phyloP scores from a whole-genome alignment of 176 grass and related monocot species.

The Zizania latifolia region DNA sequence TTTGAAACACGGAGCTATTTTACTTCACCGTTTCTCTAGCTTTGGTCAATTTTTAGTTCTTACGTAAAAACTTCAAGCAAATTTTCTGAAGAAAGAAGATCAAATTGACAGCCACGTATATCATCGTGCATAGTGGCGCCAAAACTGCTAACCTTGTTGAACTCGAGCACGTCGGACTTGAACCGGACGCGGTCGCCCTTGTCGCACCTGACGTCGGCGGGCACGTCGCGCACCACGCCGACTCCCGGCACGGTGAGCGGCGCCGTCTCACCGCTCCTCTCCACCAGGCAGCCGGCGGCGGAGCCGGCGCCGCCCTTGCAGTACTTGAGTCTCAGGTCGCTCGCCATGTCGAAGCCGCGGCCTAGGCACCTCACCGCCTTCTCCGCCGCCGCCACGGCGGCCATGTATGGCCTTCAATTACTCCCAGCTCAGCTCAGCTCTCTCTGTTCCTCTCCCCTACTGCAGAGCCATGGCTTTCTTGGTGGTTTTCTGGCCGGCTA shows the following conservation, averaged over 20 bases:
- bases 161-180: constrained; percentile 75
- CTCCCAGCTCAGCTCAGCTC: neutral
- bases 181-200: constrained; percentile 83
- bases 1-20: too few relatives aligned
- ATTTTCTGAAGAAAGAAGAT: neutral
- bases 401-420: constrained; percentile 1
- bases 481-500: neutral
- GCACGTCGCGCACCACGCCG: constrained; percentile 48
- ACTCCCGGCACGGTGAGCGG: constrained; percentile 61
- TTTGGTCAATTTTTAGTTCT: neutral
- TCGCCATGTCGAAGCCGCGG: constrained; percentile 70
- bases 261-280: constrained; percentile 42
- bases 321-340: constrained; percentile 76
- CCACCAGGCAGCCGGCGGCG: constrained; percentile 43
- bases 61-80: neutral
- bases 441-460: neutral
- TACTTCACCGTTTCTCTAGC: neutral
- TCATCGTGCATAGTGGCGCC: neutral
- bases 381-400: constrained; percentile 46
- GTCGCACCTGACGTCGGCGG: constrained; percentile 70
- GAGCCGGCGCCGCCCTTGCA: constrained; percentile 54
- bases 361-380: constrained; percentile 70
- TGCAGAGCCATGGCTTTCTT: constrained; percentile 21
- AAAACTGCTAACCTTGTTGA: constrained; percentile 57
- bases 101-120: neutral